Conservation (phyloP, 140 eudicot species). For the Artemisia princeps region DNA sequence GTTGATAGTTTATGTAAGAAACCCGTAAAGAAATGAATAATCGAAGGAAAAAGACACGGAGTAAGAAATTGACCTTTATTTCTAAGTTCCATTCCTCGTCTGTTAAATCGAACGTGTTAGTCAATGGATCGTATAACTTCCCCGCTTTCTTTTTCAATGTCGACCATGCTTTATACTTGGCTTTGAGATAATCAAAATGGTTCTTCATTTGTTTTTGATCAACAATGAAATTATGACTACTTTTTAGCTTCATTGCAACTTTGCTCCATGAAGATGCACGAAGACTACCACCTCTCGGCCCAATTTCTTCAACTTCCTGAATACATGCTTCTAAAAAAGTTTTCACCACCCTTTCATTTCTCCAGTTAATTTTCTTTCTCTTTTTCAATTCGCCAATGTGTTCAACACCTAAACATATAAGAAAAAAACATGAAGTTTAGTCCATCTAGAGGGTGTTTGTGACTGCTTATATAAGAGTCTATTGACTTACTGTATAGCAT, state of each 20-base stretch:
- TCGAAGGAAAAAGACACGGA: neutral
- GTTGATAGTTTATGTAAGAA: neutral
- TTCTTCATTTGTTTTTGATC: slow-evolving; percentile 28
- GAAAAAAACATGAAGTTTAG: too few relatives aligned
- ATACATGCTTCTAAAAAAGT: slow-evolving; percentile 23
- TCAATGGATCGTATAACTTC: slow-evolving; percentile 14
- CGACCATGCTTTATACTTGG: slow-evolving; percentile 16
- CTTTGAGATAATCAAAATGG: slow-evolving; percentile 21
- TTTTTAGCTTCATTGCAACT: slow-evolving; percentile 9
- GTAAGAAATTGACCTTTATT: neutral
- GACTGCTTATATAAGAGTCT: too few relatives aligned
- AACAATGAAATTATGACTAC: slow-evolving; percentile 2
- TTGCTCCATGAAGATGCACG: slow-evolving; percentile 11
- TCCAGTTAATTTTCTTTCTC: slow-evolving; percentile 18
- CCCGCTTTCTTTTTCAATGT: slow-evolving; percentile 12
- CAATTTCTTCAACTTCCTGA: slow-evolving; percentile 6
- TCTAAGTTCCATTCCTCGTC: slow-evolving; percentile 8
- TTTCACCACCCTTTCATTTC: slow-evolving; percentile 10
- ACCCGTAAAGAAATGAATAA: neutral
- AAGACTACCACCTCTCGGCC: slow-evolving; percentile 10
- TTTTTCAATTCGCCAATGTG: neutral
- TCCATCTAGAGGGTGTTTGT: too few relatives aligned
- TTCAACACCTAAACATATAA: too few relatives aligned
- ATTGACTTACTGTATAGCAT: too few relatives aligned
- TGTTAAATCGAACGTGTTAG: slow-evolving; percentile 12